These are phyloP conservation scores for Carallia pectinifolia DNA, from an alignment of 345 rosid species.

Conservation along the genomic window DNA sequence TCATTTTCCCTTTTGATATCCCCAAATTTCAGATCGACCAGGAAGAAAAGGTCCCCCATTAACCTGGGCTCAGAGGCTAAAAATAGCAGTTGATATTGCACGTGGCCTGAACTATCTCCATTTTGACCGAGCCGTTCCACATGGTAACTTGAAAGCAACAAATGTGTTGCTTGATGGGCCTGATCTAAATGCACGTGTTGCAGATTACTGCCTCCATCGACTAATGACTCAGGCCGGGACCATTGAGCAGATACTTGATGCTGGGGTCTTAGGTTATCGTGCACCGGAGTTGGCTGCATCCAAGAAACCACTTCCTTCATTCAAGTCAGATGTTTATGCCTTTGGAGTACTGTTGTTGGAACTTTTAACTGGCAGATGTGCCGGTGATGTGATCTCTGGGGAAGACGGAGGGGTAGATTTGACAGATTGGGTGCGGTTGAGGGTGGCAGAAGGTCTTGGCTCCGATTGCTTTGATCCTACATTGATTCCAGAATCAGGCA, in stretches of 20 bases:
- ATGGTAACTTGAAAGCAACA: constrained; percentile 90
- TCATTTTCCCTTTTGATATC: constrained; percentile 14
- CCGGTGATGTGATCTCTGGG: constrained; percentile 86
- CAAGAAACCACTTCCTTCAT: constrained; percentile 87
- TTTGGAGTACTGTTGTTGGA: constrained; percentile 83
- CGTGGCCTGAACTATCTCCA: constrained; percentile 99
- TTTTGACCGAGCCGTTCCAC: constrained; percentile 95
- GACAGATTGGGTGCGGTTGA: constrained; percentile 79
- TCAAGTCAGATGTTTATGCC: constrained; percentile 94
- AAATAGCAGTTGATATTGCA: constrained; percentile 90
- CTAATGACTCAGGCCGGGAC: constrained; percentile 97
- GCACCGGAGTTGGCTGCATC: constrained; percentile 92
- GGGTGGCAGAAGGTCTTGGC: constrained; percentile 66
- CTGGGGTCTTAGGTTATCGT: constrained; percentile 88
- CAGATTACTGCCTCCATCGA: constrained; percentile 94
- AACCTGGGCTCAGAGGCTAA: constrained; percentile 79
- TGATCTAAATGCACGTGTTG: constrained; percentile 92
- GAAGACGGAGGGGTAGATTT: constrained; percentile 75
- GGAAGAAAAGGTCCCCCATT: constrained; percentile 88
- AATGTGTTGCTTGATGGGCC: constrained; percentile 81
- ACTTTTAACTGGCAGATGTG: constrained; percentile 84
- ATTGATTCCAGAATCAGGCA: constrained; percentile 47
- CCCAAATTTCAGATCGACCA: constrained; percentile 67
- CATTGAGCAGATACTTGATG: constrained; percentile 86
- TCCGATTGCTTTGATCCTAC: constrained; percentile 69